These are phyloP conservation scores for Camelina sativa DNA, from an alignment of 345 rosid species.

Conservation along the genomic window DNA sequence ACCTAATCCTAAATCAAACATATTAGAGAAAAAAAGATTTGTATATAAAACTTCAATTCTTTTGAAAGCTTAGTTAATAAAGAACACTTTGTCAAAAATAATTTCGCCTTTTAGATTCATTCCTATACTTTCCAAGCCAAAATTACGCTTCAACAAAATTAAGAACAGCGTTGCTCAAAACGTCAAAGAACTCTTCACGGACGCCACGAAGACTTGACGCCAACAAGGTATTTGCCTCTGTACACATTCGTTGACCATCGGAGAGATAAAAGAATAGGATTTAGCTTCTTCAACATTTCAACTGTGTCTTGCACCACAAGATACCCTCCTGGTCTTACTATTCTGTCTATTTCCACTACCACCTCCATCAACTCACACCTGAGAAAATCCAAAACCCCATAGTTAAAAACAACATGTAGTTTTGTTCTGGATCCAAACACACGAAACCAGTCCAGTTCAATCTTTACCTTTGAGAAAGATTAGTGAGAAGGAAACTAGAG, in stretches of 20 bases:
- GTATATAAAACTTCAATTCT: background rate
- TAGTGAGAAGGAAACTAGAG: slow-evolving; percentile 70
- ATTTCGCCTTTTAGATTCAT: background rate
- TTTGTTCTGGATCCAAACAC: background rate
- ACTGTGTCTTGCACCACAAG: slow-evolving; percentile 70
- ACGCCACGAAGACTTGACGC: slow-evolving; percentile 78
- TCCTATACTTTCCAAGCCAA: slow-evolving; percentile 22
- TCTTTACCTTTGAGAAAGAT: slow-evolving; percentile 57
- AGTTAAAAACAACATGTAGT: background rate
- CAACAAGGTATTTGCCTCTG: slow-evolving; percentile 68
- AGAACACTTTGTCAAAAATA: background rate
- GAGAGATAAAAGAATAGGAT: slow-evolving; percentile 65
- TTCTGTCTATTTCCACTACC: slow-evolving; percentile 77
- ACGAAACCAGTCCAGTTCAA: background rate
- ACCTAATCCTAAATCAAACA: background rate
- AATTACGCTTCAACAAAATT: background rate
- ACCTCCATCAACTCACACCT: slow-evolving; percentile 72
- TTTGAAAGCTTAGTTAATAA: background rate
- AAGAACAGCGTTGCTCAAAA: background rate
- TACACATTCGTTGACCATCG: slow-evolving; percentile 68
- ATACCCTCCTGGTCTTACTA: slow-evolving; percentile 83
- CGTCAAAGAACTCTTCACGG: slow-evolving; percentile 37
- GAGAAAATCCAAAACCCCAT: background rate
- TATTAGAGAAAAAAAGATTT: background rate
- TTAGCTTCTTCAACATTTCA: slow-evolving; percentile 62